Evolutionary conservation across 768 basidiomycete species (phyloP).

Genomic region (Tylopilus sp.): DNA sequence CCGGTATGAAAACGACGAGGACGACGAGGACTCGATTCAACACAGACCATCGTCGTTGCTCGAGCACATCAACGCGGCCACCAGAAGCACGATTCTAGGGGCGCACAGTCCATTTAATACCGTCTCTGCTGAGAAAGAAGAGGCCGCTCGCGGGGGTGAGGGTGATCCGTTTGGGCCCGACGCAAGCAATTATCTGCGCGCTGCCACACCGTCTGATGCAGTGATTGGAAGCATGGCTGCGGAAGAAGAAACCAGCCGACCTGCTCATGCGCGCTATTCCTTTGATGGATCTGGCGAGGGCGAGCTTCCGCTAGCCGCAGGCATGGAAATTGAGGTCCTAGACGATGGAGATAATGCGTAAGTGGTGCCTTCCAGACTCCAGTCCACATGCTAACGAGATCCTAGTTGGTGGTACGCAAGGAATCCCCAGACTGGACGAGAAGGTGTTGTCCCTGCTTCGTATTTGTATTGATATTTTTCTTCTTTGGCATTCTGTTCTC

Average conservation of each 20-base stretch:
- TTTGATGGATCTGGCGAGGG: conserved; percentile 80
- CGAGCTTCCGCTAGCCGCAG: conserved; percentile 65
- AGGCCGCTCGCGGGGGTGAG: conserved; percentile 38
- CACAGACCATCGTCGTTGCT: conserved; percentile 86
- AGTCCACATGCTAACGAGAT: conserved; percentile 9
- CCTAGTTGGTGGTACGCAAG: conserved; percentile 92
- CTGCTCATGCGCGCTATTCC: conserved; percentile 78
- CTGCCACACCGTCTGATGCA: conserved; percentile 78
- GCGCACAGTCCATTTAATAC: conserved; percentile 36
- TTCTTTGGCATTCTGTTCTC: conserved; percentile 26
- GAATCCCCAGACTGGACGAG: conserved; percentile 71
- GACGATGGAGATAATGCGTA: conserved; percentile 81
- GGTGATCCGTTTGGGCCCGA: conserved; percentile 65
- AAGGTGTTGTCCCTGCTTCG: conserved; percentile 89
- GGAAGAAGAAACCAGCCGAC: conserved; percentile 64
- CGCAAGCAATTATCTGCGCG: conserved; percentile 71
- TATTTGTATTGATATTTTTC: conserved; percentile 70
- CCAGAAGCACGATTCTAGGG: conserved; percentile 77
- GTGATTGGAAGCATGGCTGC: conserved; percentile 55
- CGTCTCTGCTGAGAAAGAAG: conserved; percentile 53
- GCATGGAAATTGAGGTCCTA: conserved; percentile 70
- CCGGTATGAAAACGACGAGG: conserved; percentile 65
- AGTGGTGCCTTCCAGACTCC: conserved; percentile 26
- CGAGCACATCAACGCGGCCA: conserved; percentile 89
- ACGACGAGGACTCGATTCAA: conserved; percentile 71